Percentiles rank a stretch among this genome's conserved stretches.
Evolutionary conservation across 176 grass and related monocot species (phyloP).

Genomic region (Phoenix roebelenii): DNA sequence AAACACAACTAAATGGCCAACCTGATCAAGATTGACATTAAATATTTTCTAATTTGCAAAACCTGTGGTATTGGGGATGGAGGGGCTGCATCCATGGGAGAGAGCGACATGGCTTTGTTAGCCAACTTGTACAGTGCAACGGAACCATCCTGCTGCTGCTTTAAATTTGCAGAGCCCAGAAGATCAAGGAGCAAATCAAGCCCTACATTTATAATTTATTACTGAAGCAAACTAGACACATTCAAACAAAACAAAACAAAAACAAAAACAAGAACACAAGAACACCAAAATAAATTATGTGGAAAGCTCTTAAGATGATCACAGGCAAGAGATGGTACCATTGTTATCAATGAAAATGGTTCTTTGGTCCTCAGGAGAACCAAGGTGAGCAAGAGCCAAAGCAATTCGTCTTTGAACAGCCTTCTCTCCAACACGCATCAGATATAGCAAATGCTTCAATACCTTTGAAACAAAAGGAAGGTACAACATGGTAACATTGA

Average conservation of each 20-base stretch:
- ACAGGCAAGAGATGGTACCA: slow-evolving; percentile 29
- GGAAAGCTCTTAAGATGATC: too few species aligned
- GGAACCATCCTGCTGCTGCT: slow-evolving; percentile 92
- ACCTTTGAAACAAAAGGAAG: slow-evolving; percentile 38
- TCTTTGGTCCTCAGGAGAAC: slow-evolving; percentile 83
- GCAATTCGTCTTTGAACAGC: slow-evolving; percentile 78
- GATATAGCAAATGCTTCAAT: slow-evolving; percentile 84
- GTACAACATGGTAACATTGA: background rate
- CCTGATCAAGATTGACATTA: too few species aligned
- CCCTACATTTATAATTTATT: slow-evolving; percentile 38
- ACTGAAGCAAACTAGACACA: background rate
- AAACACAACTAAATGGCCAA: too few species aligned
- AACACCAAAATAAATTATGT: background rate
- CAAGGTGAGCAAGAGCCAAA: slow-evolving; percentile 92
- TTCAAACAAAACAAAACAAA: slow-evolving; percentile 16
- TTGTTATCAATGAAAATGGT: slow-evolving; percentile 92
- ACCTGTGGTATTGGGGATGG: slow-evolving; percentile 92
- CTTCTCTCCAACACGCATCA: slow-evolving; percentile 87
- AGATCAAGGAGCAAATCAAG: slow-evolving; percentile 90
- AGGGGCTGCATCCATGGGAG: slow-evolving; percentile 85
- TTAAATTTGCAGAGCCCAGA: slow-evolving; percentile 53
- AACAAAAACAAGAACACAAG: background rate
- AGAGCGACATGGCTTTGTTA: slow-evolving; percentile 82
- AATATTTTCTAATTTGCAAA: background rate
- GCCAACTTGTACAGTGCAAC: slow-evolving; percentile 83